Conservation (phyloP, 805 yeast species). For the Candida sithepensis region DNA sequence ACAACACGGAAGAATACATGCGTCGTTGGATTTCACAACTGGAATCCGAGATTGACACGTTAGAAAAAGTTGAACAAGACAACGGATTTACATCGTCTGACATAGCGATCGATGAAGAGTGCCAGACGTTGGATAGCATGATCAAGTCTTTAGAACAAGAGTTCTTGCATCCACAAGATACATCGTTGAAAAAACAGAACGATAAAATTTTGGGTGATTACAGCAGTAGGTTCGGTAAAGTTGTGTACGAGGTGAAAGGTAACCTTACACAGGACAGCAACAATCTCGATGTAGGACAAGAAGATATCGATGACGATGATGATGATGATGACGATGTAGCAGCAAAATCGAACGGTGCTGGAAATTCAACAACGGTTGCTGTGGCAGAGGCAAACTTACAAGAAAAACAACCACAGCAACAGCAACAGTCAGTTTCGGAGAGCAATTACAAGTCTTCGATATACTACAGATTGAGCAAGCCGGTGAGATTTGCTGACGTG, state of each 20-base stretch:
- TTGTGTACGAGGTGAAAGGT: constrained; percentile 26
- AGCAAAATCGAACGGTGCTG: constrained; percentile 8
- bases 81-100: not conserved
- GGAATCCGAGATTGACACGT: constrained; percentile 7
- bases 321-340: not conserved
- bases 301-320: constrained; percentile 12
- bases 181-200: constrained; percentile 12
- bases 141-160: constrained; percentile 20
- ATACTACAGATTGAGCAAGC: constrained; percentile 17
- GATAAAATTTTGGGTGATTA: constrained; percentile 19
- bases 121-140: constrained; percentile 8
- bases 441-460: constrained; percentile 7
- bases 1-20: constrained; percentile 15
- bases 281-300: constrained; percentile 17
- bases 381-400: not conserved
- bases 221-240: constrained; percentile 12
- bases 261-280: constrained; percentile 10
- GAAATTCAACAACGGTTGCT: constrained; percentile 3
- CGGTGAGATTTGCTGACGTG: constrained; percentile 13
- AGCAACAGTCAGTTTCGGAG: constrained; percentile 9
- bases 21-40: constrained; percentile 13
- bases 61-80: not conserved
- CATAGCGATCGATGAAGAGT: constrained; percentile 10
- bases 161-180: constrained; percentile 20
- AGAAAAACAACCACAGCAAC: not conserved